Evolutionary conservation across 495 filamentous ascomycete genomes (phyloP).

Genomic region (Tuber indicum): DNA sequence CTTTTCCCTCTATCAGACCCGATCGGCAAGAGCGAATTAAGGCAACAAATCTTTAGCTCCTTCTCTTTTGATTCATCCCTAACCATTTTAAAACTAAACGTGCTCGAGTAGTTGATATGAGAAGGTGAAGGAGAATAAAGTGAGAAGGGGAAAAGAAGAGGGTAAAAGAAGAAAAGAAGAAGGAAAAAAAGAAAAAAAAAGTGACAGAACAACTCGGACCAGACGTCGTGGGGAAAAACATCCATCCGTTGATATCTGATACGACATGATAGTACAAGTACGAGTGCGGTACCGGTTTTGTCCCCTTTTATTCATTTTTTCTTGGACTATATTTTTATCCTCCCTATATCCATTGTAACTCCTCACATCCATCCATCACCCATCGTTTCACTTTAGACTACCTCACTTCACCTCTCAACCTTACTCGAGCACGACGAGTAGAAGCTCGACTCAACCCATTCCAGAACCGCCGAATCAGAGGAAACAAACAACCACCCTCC

Average conservation of each 20-base stretch:
- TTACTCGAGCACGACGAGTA: not conserved
- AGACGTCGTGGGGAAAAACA: not conserved
- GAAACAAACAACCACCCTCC: not conserved
- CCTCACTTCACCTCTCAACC: constrained; percentile 2
- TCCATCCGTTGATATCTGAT: not conserved
- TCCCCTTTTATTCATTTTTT: not conserved
- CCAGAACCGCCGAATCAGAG: not conserved
- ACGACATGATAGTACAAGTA: not conserved
- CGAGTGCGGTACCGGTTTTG: not conserved
- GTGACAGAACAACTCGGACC: not conserved
- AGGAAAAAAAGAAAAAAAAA: not conserved
- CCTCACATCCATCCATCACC: not conserved
- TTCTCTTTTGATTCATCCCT: not conserved
- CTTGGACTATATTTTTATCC: not conserved
- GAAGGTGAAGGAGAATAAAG: not conserved
- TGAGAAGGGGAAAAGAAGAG: not conserved
- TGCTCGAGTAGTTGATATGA: not conserved
- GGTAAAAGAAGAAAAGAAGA: too few species aligned
- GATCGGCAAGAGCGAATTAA: constrained; percentile 31
- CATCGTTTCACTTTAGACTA: not conserved
- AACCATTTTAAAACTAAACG: not conserved
- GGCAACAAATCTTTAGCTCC: not conserved
- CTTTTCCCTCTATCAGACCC: constrained; percentile 27
- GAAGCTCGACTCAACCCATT: not conserved
- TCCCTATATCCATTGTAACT: not conserved